Percentiles rank a stretch among this genome's conserved stretches.
These are phyloP conservation scores for Entonaema liquescens DNA, from an alignment of 495 filamentous ascomycete species.

Conservation along the genomic window DNA sequence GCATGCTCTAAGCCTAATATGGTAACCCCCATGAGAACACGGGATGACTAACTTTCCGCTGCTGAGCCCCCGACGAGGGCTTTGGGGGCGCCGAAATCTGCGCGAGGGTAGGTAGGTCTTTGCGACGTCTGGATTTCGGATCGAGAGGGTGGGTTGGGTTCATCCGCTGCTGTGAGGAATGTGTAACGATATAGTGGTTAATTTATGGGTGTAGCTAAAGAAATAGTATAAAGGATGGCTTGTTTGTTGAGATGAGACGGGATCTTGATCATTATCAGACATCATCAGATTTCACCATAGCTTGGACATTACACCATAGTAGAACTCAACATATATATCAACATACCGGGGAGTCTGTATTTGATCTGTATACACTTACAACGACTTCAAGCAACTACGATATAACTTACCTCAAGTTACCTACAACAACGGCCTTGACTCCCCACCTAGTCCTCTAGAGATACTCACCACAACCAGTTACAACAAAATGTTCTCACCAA, in stretches of 20 bases:
- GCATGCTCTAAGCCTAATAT: neutral
- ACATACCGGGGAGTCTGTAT: neutral
- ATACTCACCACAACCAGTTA: neutral
- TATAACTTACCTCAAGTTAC: neutral
- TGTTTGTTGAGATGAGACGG: neutral
- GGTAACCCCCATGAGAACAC: neutral
- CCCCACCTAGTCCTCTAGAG: neutral
- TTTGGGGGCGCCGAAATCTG: neutral
- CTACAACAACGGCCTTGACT: neutral
- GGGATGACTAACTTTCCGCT: neutral
- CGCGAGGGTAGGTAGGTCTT: neutral
- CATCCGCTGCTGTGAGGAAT: neutral
- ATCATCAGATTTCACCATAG: neutral
- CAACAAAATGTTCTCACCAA: constrained; percentile 9
- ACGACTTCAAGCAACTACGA: neutral
- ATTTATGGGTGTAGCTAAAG: neutral
- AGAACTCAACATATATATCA: neutral
- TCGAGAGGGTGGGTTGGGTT: neutral
- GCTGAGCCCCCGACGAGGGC: neutral
- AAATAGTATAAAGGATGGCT: neutral
- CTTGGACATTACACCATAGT: neutral
- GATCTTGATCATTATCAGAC: neutral
- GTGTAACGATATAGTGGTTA: neutral
- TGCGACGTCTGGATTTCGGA: neutral
- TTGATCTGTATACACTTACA: neutral